Base-by-base conservation (phyloP, 345 rosid genomes). In the Camelina sativa region DNA sequence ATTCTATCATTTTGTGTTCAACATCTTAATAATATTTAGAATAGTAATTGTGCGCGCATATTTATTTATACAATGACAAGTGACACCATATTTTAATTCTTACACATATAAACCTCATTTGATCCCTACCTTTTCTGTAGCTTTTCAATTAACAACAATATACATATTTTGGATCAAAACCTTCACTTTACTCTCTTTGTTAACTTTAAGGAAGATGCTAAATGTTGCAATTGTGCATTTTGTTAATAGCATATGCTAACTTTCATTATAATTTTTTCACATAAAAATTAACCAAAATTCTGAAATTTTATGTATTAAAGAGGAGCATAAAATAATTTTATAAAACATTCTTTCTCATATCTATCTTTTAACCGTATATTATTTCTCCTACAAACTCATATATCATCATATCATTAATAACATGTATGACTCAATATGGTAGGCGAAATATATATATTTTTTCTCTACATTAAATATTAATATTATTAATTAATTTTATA, bases 201-300 rank as follows among this genome's bases (percentile, higher is more conserved):
- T 47, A 77, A 44, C 78, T 81, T 25, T 68, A 47, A 40, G 34
- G 63, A 76, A 73, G 82, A 80, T 81, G 85, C 79, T 80, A 77
- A 56, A 72, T 62, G 52, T 68, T 74, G 82, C 78, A 76, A 59
- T 43, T 65, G 40, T 47, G 54, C 47, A 76, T 41, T 82, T 58
- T 53, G 41, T 53, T 46, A 20, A 48, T 46, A 67, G 79, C 79
- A 85, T 83, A 84, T 82, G 83, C 82, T 79, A 61, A 76, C 28
- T 16, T 58, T 34, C 9, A 40, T 58, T 71, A 67, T 35, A 9
- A 9, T 25, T 38, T 2, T 17, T n/a, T 2, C 44, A 30, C 19
- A 40, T 23, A 55, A 11, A 10, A 11, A 10, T 5, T 32, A 32
- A 32, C 35, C 9, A 44, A 32, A 46, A 3, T 28, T 4, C 9